phyloP scores from a whole-genome alignment of 306 rosid species.

The Medicago arabica region DNA sequence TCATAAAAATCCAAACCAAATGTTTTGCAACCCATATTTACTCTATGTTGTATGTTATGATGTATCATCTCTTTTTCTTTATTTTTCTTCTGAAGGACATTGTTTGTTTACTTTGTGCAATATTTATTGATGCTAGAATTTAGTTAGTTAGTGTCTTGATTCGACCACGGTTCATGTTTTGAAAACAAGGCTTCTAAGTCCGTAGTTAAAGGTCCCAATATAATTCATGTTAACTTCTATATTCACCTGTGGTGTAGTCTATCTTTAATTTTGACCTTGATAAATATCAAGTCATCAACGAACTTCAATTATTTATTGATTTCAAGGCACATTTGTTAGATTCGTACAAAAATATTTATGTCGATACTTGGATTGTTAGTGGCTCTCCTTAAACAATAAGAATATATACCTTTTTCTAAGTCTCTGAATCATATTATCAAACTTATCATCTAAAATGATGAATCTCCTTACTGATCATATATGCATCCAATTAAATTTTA shows the following conservation, averaged over 20 bases:
- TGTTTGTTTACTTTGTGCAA: neutral
- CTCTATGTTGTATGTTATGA: neutral
- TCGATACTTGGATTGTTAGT: neutral
- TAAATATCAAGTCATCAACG: neutral
- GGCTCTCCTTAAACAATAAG: neutral
- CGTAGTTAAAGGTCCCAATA: neutral
- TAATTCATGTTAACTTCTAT: neutral
- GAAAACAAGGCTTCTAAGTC: neutral
- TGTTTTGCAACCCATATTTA: neutral
- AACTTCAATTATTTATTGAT: neutral
- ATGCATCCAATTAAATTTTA: too few relatives aligned
- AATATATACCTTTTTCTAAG: neutral
- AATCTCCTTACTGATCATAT: neutral
- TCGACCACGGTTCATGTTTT: too few relatives aligned
- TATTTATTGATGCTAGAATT: neutral
- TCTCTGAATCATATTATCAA: neutral
- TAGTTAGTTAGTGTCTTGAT: neutral
- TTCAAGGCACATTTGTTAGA: neutral
- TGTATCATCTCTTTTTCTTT: neutral
- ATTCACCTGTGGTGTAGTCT: neutral
- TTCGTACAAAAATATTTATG: neutral
- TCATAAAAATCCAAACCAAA: neutral
- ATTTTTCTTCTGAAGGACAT: neutral
- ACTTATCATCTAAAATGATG: neutral
- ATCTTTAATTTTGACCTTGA: neutral